Base-by-base conservation (phyloP, 2,329 filamentous ascomycete genomes). In the Pseudogymnoascus sp. region DNA sequence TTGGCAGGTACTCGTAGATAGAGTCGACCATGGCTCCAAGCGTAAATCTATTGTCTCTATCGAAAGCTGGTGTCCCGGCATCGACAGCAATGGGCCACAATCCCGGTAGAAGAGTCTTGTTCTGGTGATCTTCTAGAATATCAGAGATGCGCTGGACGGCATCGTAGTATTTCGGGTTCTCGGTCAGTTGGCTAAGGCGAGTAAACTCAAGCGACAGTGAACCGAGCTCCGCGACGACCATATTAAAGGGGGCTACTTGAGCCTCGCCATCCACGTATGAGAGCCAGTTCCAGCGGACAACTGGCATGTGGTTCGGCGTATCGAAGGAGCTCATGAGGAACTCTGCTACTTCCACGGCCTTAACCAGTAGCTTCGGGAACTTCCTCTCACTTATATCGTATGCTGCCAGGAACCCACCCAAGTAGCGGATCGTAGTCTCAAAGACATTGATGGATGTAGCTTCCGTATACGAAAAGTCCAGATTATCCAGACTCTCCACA, bases 251-350 rank as follows among this genome's bases (percentile, higher is more conserved):
- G 1, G 89, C 89, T 24, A 82, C 81, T 68, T 86, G 87, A 6
- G 86, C 83, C 67, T 86, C 82, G 3, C 82, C 84, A 8, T 83
- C 82, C 69, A 80, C 85, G 14, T 81, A 76, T 67, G 88, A 89
- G 69, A 84, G 83, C 90, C 89, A 96, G 66, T 82, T 78, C 76
- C 93, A 96, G 75, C 87, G 92, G 4, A 91, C 82, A 5, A 91
- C 77, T 2, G 93, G 93, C 90, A 97, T 96, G 69, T 91, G 86
- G 74, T 97, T 97, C 0, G 93, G 93, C 0, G 93, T 97, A 75
- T 91, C 88, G 69, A 91, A 91, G 1, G 86, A 84, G 62, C 85
- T 85, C 74, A 89, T 89, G 38, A 91, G 73, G 64, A 91, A 82
- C 66, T 91, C 87, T 4, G 83, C 88, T 35, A 91, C 78, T 72